Evolutionary conservation across 441 rosid species (phyloP).

Genomic region (Dalechampia spathulata): DNA sequence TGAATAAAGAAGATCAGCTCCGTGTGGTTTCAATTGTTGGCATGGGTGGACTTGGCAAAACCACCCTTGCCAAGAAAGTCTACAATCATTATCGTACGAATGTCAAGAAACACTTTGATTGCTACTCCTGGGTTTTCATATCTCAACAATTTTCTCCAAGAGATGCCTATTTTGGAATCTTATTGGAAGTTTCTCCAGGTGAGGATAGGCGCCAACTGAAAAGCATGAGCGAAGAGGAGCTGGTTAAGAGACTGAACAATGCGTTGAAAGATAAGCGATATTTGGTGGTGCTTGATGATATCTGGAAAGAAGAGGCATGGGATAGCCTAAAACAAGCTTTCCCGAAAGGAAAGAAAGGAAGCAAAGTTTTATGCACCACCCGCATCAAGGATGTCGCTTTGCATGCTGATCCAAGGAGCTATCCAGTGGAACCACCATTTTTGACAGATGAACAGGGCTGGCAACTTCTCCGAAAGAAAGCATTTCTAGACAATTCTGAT

Average conservation of each 20-base stretch:
- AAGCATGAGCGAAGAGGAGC: slow-evolving; percentile 19
- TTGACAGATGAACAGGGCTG: slow-evolving; percentile 27
- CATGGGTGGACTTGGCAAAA: slow-evolving; percentile 23
- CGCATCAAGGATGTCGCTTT: slow-evolving; percentile 21
- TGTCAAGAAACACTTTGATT: too few relatives aligned
- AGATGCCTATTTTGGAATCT: background rate
- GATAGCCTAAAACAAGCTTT: slow-evolving; percentile 18
- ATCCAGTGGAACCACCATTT: slow-evolving; percentile 17
- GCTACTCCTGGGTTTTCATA: background rate
- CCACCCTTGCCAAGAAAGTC: slow-evolving; percentile 20
- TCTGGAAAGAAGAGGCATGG: slow-evolving; percentile 27
- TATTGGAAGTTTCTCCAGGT: background rate
- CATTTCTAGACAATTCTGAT: slow-evolving; percentile 8
- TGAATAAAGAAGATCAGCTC: background rate
- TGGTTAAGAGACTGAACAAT: slow-evolving; percentile 14
- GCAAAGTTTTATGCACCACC: slow-evolving; percentile 29
- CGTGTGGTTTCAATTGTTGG: slow-evolving; percentile 16
- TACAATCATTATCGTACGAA: slow-evolving; percentile 12
- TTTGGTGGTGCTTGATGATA: slow-evolving; percentile 31
- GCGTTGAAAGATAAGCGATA: slow-evolving; percentile 20
- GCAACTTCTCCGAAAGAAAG: slow-evolving; percentile 25
- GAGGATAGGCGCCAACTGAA: background rate
- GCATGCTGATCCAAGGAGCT: slow-evolving; percentile 20
- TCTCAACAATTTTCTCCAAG: background rate
- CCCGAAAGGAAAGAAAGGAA: slow-evolving; percentile 10